phyloP scores from a whole-genome alignment of 495 filamentous ascomycete species.

The Aspergillus campestris region DNA sequence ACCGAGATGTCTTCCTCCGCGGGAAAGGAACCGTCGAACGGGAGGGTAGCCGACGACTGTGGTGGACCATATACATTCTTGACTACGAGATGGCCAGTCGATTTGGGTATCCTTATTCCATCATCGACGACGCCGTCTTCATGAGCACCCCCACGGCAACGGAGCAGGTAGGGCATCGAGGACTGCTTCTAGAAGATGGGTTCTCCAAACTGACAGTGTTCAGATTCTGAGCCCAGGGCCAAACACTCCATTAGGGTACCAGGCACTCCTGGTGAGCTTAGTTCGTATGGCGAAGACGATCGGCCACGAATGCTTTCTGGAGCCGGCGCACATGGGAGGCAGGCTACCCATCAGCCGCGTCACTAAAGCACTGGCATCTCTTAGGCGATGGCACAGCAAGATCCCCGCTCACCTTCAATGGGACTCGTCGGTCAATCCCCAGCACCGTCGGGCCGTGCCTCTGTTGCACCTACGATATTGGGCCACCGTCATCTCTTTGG shows the following conservation, averaged over 20 bases:
- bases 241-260: neutral
- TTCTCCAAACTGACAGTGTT: neutral
- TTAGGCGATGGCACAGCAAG: neutral
- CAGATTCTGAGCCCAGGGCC: neutral
- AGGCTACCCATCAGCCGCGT: neutral
- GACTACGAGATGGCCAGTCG: conserved; percentile 1
- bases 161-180: neutral
- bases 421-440: neutral
- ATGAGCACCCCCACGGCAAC: neutral
- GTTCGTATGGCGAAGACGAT: neutral
- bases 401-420: no score
- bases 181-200: no score
- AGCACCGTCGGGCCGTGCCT: neutral
- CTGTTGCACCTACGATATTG: neutral
- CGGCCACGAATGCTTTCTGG: neutral
- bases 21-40: neutral
- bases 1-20: neutral
- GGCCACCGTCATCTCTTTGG: neutral
- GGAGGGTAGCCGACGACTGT: neutral
- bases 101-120: neutral
- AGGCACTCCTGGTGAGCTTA: neutral
- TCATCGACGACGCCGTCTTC: neutral
- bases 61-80: neutral
- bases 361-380: neutral
- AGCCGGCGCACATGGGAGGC: neutral